Base-by-base conservation (phyloP, 108 stramenopile genomes). In the Cyclotella choctawhatcheeana region DNA sequence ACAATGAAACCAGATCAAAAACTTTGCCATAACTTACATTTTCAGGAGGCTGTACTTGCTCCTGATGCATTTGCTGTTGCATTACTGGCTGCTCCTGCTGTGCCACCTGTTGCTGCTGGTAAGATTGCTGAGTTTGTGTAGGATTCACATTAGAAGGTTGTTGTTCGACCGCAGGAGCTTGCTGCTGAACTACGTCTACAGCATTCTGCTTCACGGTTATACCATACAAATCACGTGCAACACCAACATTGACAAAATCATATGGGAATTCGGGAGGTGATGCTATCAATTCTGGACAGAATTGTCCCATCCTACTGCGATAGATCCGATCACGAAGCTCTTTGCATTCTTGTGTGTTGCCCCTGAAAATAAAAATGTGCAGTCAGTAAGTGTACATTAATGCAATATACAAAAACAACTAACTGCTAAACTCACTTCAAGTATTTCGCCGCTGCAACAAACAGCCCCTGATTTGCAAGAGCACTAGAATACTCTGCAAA, bases 401-500 rank as follows among this genome's bases (percentile, higher is more conserved):
- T 21, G 51, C 10, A 24, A 10, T 21, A 2, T 2, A 52, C 2
- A 1, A 10, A 22, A 2, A 48, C 30, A 3, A 17, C 47, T 48
- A 30, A 14, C 2, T 5, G 3, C 13, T 3, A 30, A 53, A 27
- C 66, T 21, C 52, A 67, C 66, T 33, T 76, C 63, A 83, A 65
- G 62, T 93, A 97, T 62, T 95, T 96, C 22, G 93, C 84, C 12
- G 98, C 98, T 1, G 88, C 76, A 5, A 76, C 87, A n/a, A 93
- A 72, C 33, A 91, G 55, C 5, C 98, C 98, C 82, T 99, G 97
- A 58, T 91, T 82, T n/a, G 97, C 93, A 34, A 99, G 82, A 26
- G 86, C 70, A 34, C 83, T 81, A 14, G 97, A 93, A 73, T 98
- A 99, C 34, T 86, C 71, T 10, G 88, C 77, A 73, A 97, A 97